These are phyloP conservation scores for Dendrothele bispora DNA, from an alignment of 768 basidiomycete species.

Conservation along the genomic window DNA sequence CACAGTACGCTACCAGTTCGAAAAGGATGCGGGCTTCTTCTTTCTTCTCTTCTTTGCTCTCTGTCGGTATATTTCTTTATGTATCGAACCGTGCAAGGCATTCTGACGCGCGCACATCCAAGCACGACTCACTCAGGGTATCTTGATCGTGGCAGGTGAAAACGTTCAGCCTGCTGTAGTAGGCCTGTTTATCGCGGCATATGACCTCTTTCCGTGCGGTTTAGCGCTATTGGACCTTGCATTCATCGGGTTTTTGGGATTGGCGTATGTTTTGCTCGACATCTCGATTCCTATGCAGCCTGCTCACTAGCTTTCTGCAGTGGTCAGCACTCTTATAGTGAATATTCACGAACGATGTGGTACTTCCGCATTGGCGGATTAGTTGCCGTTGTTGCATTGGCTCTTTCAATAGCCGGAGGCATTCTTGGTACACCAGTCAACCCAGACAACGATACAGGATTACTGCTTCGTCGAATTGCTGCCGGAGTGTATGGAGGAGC, in stretches of 20 bases:
- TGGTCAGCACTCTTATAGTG: conserved; percentile 53
- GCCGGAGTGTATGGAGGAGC: conserved; percentile 41
- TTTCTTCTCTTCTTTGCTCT: conserved; percentile 61
- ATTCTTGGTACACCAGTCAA: conserved; percentile 38
- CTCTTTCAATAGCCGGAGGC: conserved; percentile 46
- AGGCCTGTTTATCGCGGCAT: conserved; percentile 52
- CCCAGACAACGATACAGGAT: conserved; percentile 31
- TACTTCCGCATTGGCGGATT: conserved; percentile 37
- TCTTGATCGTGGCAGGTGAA: conserved; percentile 57
- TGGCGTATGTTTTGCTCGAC: conserved; percentile 37
- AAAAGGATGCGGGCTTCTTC: conserved; percentile 66
- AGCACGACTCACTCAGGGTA: conserved; percentile 62
- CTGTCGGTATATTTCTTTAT: conserved; percentile 36
- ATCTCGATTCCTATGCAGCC: conserved; percentile 15
- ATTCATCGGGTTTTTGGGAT: conserved; percentile 50
- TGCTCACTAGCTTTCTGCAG: conserved; percentile 28
- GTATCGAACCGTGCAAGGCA: neutral
- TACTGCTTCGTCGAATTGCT: conserved; percentile 42
- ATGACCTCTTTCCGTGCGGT: conserved; percentile 46
- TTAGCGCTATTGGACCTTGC: conserved; percentile 41
- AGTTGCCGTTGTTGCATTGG: conserved; percentile 38
- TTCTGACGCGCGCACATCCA: conserved; percentile 5
- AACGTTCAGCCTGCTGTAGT: conserved; percentile 33
- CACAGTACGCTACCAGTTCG: conserved; percentile 53
- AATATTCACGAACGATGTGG: conserved; percentile 40